phyloP scores from a whole-genome alignment of 129 eudicot species.

The Pittosporum tobira region DNA sequence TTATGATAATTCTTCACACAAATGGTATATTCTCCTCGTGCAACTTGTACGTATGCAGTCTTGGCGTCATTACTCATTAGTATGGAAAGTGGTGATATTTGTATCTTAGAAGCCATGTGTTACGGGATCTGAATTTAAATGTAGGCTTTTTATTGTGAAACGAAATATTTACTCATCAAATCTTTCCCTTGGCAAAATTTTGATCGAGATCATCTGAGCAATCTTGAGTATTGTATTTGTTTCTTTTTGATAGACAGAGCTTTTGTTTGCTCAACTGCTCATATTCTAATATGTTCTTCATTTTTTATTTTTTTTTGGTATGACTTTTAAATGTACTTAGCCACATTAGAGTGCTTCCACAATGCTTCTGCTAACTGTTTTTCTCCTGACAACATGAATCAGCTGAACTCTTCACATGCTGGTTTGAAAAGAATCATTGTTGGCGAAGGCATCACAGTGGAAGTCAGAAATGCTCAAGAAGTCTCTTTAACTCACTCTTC shows the following conservation, averaged over 20 bases:
- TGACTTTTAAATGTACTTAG: slow-evolving; percentile 6
- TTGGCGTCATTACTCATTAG: too few relatives aligned
- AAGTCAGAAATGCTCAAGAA: slow-evolving; percentile 52
- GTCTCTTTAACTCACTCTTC: slow-evolving; percentile 42
- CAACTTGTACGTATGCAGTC: too few relatives aligned
- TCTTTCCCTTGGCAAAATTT: too few relatives aligned
- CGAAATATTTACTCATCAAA: too few relatives aligned
- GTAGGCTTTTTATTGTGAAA: too few relatives aligned
- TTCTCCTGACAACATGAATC: slow-evolving; percentile 14
- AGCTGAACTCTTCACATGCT: slow-evolving; percentile 49
- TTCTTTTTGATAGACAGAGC: background rate
- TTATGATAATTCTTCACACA: too few relatives aligned
- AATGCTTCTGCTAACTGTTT: slow-evolving; percentile 10
- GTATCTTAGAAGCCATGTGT: too few relatives aligned
- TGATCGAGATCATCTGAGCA: too few relatives aligned
- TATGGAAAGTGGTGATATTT: too few relatives aligned
- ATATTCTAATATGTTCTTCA: background rate
- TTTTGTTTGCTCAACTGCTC: background rate
- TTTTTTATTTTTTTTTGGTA: background rate
- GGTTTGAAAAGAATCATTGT: slow-evolving; percentile 58
- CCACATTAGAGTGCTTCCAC: background rate
- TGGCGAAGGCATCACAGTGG: slow-evolving; percentile 62
- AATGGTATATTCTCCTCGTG: too few relatives aligned
- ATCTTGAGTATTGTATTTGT: too few relatives aligned
- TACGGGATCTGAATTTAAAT: too few relatives aligned